These are phyloP conservation scores for Hanseniaspora jakobsenii DNA, from an alignment of 805 yeast genomes.

Conservation along the genomic window DNA sequence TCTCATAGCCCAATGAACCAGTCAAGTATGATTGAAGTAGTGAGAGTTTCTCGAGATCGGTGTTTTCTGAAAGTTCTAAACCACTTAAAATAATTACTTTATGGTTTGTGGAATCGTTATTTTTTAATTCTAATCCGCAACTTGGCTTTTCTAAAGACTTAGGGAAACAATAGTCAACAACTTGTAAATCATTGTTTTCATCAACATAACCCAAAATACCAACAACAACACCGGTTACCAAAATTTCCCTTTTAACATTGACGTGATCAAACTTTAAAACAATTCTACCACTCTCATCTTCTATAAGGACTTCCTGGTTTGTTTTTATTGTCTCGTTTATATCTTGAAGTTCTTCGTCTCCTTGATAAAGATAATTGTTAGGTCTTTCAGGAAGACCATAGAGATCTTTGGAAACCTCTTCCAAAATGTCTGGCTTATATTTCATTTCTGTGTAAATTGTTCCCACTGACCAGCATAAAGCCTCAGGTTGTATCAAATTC, in stretches of 20 bases:
- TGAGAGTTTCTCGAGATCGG: constrained; percentile 37
- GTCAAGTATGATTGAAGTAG: constrained; percentile 54
- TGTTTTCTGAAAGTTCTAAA: constrained; percentile 39
- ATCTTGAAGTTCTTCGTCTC: constrained; percentile 27
- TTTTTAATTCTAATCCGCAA: constrained; percentile 21
- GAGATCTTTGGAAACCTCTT: constrained; percentile 55
- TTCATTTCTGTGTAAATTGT: constrained; percentile 75
- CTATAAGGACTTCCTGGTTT: constrained; percentile 60
- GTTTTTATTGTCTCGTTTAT: no score
- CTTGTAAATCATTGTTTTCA: constrained; percentile 70
- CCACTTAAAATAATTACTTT: constrained; percentile 82
- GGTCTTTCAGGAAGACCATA: constrained; percentile 34
- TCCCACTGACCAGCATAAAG: constrained; percentile 73
- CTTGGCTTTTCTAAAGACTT: constrained; percentile 41
- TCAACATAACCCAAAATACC: constrained; percentile 81
- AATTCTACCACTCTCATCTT: constrained; percentile 88
- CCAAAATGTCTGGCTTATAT: constrained; percentile 71
- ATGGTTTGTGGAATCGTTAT: no score
- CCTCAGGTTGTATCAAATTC: constrained; percentile 17
- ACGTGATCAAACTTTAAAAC: constrained; percentile 52
- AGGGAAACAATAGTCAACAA: constrained; percentile 70
- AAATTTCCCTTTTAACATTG: constrained; percentile 38
- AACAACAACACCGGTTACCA: constrained; percentile 83
- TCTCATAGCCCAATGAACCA: constrained; percentile 69
- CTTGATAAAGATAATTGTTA: constrained; percentile 31